Evolutionary conservation across 2,329 filamentous ascomycete genomes (phyloP), one percentile per base, ranked within the genome.

Genomic region (Cercospora berteroae): DNA sequence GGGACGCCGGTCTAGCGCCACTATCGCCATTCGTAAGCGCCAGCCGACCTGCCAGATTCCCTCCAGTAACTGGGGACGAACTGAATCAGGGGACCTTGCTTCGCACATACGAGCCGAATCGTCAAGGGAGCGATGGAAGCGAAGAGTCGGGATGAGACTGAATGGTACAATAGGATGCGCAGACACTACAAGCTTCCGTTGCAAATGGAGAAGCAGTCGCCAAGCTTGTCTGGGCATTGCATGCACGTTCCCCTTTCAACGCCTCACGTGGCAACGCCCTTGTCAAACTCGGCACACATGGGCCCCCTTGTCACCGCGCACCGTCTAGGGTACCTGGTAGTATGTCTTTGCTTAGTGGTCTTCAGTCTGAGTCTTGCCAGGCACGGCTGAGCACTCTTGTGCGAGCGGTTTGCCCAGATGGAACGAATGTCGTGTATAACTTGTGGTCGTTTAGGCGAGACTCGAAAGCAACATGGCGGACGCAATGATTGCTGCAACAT

Each of bases 21-120:
- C 57, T 69, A 4, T 12, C 56, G 27, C 60, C 31, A n/a, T 69
- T 67, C 36, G 64, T 69, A 13, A 57, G 50, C 33, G 56, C 56
- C 7, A 55, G 33, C 20, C 55, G 55, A 18, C 67, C 67, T 13
- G 60, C 67, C 6, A 31, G 10, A 48, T 69, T 63, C 16, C 18
- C 44, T n/a, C 27, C 39, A 6, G 50, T 67, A 7, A 69, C 64
- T 7, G 67, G 65, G 23, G 39, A 52, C 13, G 55, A 58, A 61
- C 61, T 67, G 60, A 67, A 67, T 48, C 65, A 67, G 42, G 65
- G 60, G n/a, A 64, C 65, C 12, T 31, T 67, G 59, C 60, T 64
- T 10, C 65, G 60, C 7, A 64, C 65, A 57, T 67, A 67, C 42
- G 60, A 67, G 65, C 48, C 50, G 16, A 23, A 63, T 10, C 18